Base-by-base conservation (phyloP, 1,284 basidiomycete genomes). In the Thelephora terrestris region DNA sequence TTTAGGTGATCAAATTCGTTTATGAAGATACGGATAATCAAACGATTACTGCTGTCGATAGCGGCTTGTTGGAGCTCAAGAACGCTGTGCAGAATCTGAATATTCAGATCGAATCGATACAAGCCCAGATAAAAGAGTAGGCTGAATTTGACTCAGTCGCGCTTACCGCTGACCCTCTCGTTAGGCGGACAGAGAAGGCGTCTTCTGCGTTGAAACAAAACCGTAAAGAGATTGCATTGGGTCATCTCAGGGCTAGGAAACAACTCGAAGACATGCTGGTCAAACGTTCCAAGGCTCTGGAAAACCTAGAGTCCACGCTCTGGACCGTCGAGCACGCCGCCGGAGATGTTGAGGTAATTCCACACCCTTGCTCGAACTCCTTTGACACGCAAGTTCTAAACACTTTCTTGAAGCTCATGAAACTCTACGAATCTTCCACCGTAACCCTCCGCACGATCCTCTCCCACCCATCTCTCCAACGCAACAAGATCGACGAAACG, bases 261-360 rank as follows among this genome's bases (percentile, higher is more conserved):
- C 78, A 79, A 46, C 69, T 94, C 4, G 83, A 94, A 57, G 85
- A 87, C 2, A 65, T 94, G 1, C 68, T 94, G 23, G 67, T 67
- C 23, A 88, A 91, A 61, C 83, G 92, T 18, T 64, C 91, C 1
- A 76, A 70, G 1, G 81, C 89, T 0, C 68, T 89, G 1, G 78
- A 84, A 47, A 90, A 82, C 37, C 68, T 98, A 10, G 79, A 85
- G 50, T 67, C 74, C 2, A 90, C 93, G 0, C 65, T 96, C 17
- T 68, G 90, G 46, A 79, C 81, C 45, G 87, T 98, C 3, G 91
- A 98, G 65, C 78, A 83, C 16, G 90, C 94, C 18, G 87, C 86
- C 40, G 84, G 84, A 4, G 89, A 98, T 63, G 75, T 93, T 6
- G 85, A 93, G 71, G 91, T 92, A 61, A 49, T 64, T 55, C 39